Percentiles rank a stretch among this genome's conserved stretches.
Conservation (phyloP, 1,284 basidiomycete genomes). For the Marasmius sp. region DNA sequence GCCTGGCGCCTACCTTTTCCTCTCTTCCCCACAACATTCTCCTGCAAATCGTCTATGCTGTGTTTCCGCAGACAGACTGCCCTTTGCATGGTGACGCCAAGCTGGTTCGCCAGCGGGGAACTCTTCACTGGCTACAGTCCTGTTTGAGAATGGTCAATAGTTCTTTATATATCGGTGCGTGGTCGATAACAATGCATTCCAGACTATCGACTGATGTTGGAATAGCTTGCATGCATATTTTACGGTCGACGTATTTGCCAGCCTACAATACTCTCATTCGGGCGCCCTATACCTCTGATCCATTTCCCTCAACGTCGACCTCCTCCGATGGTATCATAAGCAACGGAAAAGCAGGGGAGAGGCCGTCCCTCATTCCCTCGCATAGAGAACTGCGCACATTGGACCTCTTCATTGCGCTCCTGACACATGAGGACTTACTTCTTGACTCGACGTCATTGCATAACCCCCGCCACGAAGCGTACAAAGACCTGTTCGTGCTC, state of each 20-base stretch:
- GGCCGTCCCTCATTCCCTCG: slow-evolving; percentile 23
- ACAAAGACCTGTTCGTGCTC: slow-evolving; percentile 74
- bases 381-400: slow-evolving; percentile 74
- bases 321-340: background rate
- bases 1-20: background rate
- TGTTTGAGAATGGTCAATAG: slow-evolving; percentile 63
- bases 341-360: background rate
- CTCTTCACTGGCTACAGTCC: slow-evolving; percentile 67
- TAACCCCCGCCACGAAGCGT: slow-evolving; percentile 68
- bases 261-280: slow-evolving; percentile 63
- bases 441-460: slow-evolving; percentile 70
- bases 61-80: slow-evolving; percentile 47
- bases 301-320: slow-evolving; percentile 51
- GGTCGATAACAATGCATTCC: background rate
- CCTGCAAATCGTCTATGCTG: slow-evolving; percentile 60
- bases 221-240: slow-evolving; percentile 74
- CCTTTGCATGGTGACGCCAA: slow-evolving; percentile 37
- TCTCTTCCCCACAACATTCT: slow-evolving; percentile 56
- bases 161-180: slow-evolving; percentile 62
- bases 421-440: slow-evolving; percentile 75
- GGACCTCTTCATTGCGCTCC: slow-evolving; percentile 74
- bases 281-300: slow-evolving; percentile 70
- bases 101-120: slow-evolving; percentile 50
- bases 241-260: slow-evolving; percentile 70
- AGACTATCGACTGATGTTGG: background rate